Conservation (phyloP, 2,329 filamentous ascomycete genomes). For the Talaromyces sp. region DNA sequence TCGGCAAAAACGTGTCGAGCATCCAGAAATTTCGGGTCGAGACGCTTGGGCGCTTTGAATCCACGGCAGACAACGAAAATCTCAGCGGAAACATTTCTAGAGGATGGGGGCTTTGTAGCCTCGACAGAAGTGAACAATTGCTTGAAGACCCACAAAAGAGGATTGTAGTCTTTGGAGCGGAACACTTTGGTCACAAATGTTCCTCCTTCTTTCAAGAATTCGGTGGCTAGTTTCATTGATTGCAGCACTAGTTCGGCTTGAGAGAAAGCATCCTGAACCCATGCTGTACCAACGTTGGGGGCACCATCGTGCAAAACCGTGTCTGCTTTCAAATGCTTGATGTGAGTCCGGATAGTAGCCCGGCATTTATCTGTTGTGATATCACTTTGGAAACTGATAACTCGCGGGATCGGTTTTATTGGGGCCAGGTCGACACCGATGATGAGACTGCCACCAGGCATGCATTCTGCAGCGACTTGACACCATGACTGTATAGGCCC, state of each 20-base stretch:
- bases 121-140: constrained; percentile 94
- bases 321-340: constrained; percentile 96
- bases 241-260: constrained; percentile 91
- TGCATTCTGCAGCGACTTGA: constrained; percentile 91
- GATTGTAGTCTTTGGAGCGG: constrained; percentile 94
- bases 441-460: constrained; percentile 86
- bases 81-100: constrained; percentile 92
- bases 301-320: constrained; percentile 95
- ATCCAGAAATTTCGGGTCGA: constrained; percentile 91
- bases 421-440: constrained; percentile 90
- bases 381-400: constrained; percentile 94
- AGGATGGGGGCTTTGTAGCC: constrained; percentile 94
- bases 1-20: constrained; percentile 88
- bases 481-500: constrained; percentile 68
- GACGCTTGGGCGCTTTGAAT: constrained; percentile 88
- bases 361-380: constrained; percentile 97
- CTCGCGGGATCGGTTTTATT: constrained; percentile 91
- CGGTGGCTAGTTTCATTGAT: constrained; percentile 86
- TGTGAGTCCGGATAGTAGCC: constrained; percentile 77
- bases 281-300: constrained; percentile 95
- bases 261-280: constrained; percentile 97
- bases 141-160: constrained; percentile 94
- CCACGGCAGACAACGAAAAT: constrained; percentile 97
- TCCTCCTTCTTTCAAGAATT: constrained; percentile 84
- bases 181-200: constrained; percentile 98